These are phyloP conservation scores for Salix dunnii DNA, from an alignment of 345 rosid genomes.

Conservation along the genomic window DNA sequence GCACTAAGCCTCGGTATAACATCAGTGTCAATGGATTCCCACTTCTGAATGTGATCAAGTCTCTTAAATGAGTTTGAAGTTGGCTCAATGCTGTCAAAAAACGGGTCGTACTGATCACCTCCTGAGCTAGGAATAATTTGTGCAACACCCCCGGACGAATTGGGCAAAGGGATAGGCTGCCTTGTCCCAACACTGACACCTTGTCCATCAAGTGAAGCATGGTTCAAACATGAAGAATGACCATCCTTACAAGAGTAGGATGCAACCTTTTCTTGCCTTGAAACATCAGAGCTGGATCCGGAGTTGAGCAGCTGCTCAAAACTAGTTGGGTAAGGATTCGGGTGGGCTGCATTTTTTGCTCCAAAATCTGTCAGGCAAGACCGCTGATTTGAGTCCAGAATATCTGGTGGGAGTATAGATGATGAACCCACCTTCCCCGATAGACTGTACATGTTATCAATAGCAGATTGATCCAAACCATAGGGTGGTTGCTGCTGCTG, in stretches of 20 bases:
- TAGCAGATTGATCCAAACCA: constrained; percentile 18
- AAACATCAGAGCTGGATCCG: constrained; percentile 34
- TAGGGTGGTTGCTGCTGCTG: constrained; percentile 27
- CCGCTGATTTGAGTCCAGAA: constrained; percentile 26
- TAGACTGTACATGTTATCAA: constrained; percentile 13
- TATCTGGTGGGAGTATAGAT: constrained; percentile 27
- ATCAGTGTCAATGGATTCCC: constrained; percentile 41
- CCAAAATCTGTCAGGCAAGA: constrained; percentile 23
- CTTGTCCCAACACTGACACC: constrained; percentile 37
- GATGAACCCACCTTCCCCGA: constrained; percentile 27
- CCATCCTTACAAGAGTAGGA: constrained; percentile 20
- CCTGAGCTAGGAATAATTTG: constrained; percentile 31
- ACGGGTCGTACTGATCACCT: constrained; percentile 78
- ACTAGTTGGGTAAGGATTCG: constrained; percentile 43
- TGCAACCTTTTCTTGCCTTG: constrained; percentile 31
- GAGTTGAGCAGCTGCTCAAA: constrained; percentile 43
- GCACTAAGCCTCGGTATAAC: constrained; percentile 36
- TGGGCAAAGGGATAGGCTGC: constrained; percentile 40
- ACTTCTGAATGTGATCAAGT: constrained; percentile 33
- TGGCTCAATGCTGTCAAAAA: constrained; percentile 79
- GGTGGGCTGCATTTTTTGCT: constrained; percentile 27
- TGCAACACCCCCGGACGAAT: constrained; percentile 34
- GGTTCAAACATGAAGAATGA: constrained; percentile 22
- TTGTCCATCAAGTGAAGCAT: constrained; percentile 32
- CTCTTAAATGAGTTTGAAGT: constrained; percentile 38